Evolutionary conservation across 2,329 filamentous ascomycete species (phyloP).

Genomic region (Capronia epimyces): DNA sequence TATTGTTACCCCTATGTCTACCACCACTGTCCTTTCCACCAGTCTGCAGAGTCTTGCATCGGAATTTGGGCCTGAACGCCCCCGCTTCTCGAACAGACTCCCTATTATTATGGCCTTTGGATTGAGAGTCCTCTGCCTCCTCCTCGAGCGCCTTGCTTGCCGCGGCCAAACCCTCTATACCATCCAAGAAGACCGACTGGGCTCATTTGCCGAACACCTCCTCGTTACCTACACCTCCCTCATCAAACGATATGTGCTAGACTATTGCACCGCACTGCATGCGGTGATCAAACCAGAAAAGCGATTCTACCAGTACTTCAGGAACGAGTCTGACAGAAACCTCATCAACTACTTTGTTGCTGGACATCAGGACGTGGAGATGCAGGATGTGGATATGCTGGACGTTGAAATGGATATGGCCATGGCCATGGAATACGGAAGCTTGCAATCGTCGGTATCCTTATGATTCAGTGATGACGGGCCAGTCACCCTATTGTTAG

Average conservation of each 20-base stretch:
- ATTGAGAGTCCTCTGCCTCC: constrained; percentile 16
- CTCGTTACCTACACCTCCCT: constrained; percentile 18
- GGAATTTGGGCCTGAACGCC: constrained; percentile 21
- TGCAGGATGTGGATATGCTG: no score
- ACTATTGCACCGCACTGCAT: constrained; percentile 22
- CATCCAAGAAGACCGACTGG: constrained; percentile 24
- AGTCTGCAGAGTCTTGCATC: constrained; percentile 20
- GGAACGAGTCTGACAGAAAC: constrained; percentile 25
- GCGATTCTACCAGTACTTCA: constrained; percentile 24
- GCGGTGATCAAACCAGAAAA: constrained; percentile 23
- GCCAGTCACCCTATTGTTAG: not conserved
- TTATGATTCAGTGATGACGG: not conserved
- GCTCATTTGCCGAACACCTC: constrained; percentile 17
- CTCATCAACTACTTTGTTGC: constrained; percentile 26
- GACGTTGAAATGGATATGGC: no score
- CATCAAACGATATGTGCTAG: constrained; percentile 22
- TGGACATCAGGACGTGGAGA: no score
- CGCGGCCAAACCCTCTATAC: constrained; percentile 15
- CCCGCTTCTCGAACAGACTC: constrained; percentile 17
- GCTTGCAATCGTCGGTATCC: no score
- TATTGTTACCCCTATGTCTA: constrained; percentile 20
- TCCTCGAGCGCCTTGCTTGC: constrained; percentile 12
- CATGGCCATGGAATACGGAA: constrained; percentile 3
- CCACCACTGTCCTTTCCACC: constrained; percentile 14
- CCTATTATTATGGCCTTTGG: constrained; percentile 23